Base-by-base conservation (phyloP, 768 basidiomycete species). In the Hygrocybe coccinea region DNA sequence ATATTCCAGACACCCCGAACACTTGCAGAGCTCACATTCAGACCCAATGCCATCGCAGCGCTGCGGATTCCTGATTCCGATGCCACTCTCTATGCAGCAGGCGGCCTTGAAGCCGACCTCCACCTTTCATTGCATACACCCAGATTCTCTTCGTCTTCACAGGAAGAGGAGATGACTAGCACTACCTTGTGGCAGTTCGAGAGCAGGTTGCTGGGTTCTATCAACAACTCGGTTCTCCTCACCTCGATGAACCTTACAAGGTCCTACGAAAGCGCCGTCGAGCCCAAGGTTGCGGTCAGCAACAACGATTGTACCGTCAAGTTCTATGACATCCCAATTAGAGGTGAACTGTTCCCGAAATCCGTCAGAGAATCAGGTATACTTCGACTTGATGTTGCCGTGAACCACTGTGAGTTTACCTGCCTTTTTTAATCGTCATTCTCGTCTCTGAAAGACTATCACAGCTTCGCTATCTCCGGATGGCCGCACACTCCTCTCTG, bases 401-500 rank as follows among this genome's bases (percentile, higher is more conserved):
- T 93, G 43, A 93, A 92, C 64, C 88, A 92, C 60, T 88, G 89
- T 91, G 61, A 53, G 88, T 76, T 14, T 52, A 33, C 21, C 43
- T 38, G 36, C 12, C 33, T 48, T 45, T 24, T 56, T 22, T 38
- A 21, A 22, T 34, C 46, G 45, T 49, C 38, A 51, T 44, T 56
- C n/a, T 59, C 39, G 56, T 60, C 48, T 59, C 39, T 54, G 39
- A 41, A 46, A 5, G 5, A 22, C n/a, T 39, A 38, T 17, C 58
- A 52, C 62, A 95, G 91, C 90, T 3, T 93, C 93, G 8, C 81
- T 97, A 62, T 93, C 92, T 0, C 92, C 91, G 0, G 91, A 95
- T 63, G 88, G 92, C 1, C 81, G 83, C 44, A 92, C 87, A 0
- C 78, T 97, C 12, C 81, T 97, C 1, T 91, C 87, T 2, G 94